A percentile compares a stretch with the other conserved stretches of the same genome.
phyloP scores from a whole-genome alignment of 148 eudicot species.

The Gaultheria prostrata region DNA sequence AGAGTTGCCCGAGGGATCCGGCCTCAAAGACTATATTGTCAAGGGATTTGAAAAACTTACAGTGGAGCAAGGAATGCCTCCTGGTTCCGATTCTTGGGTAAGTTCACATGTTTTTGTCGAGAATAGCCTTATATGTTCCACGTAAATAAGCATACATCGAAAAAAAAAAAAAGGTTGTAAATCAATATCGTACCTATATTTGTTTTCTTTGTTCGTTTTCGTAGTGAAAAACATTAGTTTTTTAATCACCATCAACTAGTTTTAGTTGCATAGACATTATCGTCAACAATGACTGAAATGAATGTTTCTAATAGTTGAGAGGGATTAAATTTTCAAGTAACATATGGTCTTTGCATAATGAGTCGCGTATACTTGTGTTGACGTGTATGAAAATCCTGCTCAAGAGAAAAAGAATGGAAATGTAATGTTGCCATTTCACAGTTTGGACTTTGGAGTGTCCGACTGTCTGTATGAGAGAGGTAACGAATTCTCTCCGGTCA shows the following conservation, averaged over 20 bases:
- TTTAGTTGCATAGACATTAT: too few relatives aligned
- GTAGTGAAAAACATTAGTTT: neutral
- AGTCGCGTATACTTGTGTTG: neutral
- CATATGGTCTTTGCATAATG: neutral
- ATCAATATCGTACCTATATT: neutral
- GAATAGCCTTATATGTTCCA: neutral
- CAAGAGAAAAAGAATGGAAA: neutral
- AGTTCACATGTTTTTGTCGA: neutral
- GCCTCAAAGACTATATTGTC: constrained; percentile 40
- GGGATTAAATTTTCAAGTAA: too few relatives aligned
- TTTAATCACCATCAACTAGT: neutral
- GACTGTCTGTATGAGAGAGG: too few relatives aligned
- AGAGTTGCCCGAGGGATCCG: constrained; percentile 36
- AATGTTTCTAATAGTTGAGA: too few relatives aligned
- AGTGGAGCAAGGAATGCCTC: constrained; percentile 90
- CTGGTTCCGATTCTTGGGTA: constrained; percentile 88
- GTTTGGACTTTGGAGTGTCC: neutral
- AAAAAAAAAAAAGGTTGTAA: neutral
- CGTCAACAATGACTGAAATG: too few relatives aligned
- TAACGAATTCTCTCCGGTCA: neutral
- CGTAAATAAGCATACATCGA: neutral
- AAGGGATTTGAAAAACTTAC: constrained; percentile 69
- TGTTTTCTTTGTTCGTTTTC: neutral
- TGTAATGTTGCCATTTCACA: neutral
- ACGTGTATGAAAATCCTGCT: neutral